These are phyloP conservation scores for Mesembryanthemum crystallinum DNA, from an alignment of 148 eudicot species.

Conservation along the genomic window DNA sequence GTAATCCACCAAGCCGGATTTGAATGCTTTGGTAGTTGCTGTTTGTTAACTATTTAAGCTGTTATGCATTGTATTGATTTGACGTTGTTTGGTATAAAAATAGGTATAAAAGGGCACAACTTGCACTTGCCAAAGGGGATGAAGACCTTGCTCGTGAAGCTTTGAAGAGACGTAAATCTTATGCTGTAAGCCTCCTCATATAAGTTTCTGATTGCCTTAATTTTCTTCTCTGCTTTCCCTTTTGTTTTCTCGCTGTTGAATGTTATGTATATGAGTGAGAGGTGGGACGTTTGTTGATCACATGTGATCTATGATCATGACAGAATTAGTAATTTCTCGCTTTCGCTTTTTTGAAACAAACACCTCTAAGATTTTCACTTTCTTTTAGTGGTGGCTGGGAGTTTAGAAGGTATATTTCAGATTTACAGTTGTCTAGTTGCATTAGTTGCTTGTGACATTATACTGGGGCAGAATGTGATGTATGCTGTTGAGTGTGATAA, in stretches of 20 bases:
- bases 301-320: background rate
- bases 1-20: conserved; percentile 36
- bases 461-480: no score
- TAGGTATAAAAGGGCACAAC: conserved; percentile 92
- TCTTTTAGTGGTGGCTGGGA: background rate
- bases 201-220: background rate
- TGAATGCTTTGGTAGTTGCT: conserved; percentile 10
- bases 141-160: conserved; percentile 99
- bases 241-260: background rate
- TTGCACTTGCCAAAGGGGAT: conserved; percentile 90
- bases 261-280: background rate
- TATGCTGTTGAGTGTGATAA: no score
- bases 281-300: background rate
- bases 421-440: background rate
- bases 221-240: background rate
- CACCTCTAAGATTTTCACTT: background rate
- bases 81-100: conserved; percentile 17
- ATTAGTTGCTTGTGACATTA: background rate
- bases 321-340: background rate
- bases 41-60: conserved; percentile 17
- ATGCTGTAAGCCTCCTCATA: conserved; percentile 61
- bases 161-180: conserved; percentile 88
- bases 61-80: background rate
- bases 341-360: background rate
- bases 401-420: no score